These are phyloP conservation scores for Nymphaea thermarum DNA, from an alignment of 164 flowering plant species.

Conservation along the genomic window DNA sequence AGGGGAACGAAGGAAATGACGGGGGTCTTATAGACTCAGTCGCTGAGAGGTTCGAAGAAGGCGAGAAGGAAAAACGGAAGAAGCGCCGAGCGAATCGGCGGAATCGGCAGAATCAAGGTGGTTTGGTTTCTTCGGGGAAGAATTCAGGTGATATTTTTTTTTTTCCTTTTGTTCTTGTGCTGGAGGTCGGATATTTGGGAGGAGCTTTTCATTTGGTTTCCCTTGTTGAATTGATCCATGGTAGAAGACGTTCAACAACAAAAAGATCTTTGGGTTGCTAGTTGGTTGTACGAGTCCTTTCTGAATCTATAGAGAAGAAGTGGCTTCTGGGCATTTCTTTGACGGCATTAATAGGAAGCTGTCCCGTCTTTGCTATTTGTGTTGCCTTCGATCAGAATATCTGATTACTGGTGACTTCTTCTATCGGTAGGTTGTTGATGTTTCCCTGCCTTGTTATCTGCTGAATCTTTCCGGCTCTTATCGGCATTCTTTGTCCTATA, in stretches of 20 bases:
- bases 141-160: not conserved
- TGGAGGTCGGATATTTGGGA: not conserved
- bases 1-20: not conserved
- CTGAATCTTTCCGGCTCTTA: no score
- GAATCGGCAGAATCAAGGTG: slow-evolving; percentile 29
- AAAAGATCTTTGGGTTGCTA: not conserved
- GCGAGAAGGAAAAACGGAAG: slow-evolving; percentile 47
- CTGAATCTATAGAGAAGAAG: not conserved
- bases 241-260: not conserved
- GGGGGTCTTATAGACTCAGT: not conserved
- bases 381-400: no score
- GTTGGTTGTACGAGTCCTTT: not conserved
- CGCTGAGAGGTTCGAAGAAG: slow-evolving; percentile 26
- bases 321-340: no score
- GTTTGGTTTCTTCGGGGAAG: slow-evolving; percentile 26
- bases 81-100: slow-evolving; percentile 58
- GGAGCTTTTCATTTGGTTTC: not conserved
- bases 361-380: no score
- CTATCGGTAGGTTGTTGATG: no score
- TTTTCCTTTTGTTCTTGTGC: not conserved
- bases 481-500: no score
- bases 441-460: no score
- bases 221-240: not conserved
- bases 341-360: no score
- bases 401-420: no score